These are phyloP conservation scores for Globisporangium viniferum DNA, from an alignment of 352 stramenopile species.

Conservation along the genomic window DNA sequence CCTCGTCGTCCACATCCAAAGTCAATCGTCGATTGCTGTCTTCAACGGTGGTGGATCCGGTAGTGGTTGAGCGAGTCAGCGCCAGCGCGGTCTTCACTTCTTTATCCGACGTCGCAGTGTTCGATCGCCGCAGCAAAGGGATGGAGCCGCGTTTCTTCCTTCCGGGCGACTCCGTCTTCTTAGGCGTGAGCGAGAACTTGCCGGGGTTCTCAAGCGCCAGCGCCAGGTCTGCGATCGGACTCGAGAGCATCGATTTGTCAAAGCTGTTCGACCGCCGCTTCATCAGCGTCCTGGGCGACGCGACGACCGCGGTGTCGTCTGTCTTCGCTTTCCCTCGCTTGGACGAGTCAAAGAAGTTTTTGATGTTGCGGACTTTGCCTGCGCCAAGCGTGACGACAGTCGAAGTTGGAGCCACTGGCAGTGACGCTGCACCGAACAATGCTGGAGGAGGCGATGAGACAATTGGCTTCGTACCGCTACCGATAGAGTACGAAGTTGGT, in stretches of 20 bases:
- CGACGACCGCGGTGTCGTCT: conserved; percentile 23
- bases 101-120: conserved; percentile 11
- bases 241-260: conserved; percentile 32
- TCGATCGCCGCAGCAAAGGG: conserved; percentile 18
- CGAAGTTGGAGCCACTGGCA: conserved; percentile 16
- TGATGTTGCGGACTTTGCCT: conserved; percentile 37
- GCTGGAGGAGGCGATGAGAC: conserved; percentile 8
- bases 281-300: conserved; percentile 21
- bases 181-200: conserved; percentile 4
- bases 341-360: conserved; percentile 27
- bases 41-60: conserved; percentile 6
- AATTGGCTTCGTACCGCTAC: background rate
- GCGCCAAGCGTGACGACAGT: conserved; percentile 23
- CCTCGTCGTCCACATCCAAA: conserved; percentile 44
- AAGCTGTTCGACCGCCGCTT: conserved; percentile 45
- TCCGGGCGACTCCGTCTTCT: conserved; percentile 7
- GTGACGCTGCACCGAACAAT: conserved; percentile 17
- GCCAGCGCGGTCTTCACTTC: conserved; percentile 15
- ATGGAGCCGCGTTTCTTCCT: conserved; percentile 17
- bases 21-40: conserved; percentile 8
- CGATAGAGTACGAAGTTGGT: background rate
- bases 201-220: conserved; percentile 15
- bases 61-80: conserved; percentile 14
- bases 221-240: conserved; percentile 23
- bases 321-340: conserved; percentile 25